Conservation (phyloP, 495 filamentous ascomycete species). For the Xylaria castorea region DNA sequence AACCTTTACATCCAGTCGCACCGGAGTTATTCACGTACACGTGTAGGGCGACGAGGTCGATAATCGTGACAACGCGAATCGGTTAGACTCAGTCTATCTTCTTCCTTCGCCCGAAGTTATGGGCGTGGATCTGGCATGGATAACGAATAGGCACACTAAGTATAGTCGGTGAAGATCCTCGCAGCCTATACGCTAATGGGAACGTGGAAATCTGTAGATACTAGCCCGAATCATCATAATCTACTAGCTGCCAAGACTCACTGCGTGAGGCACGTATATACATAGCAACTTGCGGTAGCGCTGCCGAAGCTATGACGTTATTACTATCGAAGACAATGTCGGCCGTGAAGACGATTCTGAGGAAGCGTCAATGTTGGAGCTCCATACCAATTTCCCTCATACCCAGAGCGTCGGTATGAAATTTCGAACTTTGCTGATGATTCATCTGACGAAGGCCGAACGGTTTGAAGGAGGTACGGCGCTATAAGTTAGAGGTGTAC, state of each 20-base stretch:
- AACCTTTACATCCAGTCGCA: background rate
- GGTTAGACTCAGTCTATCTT: background rate
- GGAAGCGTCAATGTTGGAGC: background rate
- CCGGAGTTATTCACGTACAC: conserved; percentile 12
- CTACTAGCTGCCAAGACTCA: background rate
- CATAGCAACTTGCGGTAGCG: background rate
- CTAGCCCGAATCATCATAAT: conserved; percentile 2
- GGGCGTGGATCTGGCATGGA: background rate
- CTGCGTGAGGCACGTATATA: background rate
- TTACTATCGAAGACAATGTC: background rate
- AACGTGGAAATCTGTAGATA: background rate
- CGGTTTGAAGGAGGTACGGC: background rate
- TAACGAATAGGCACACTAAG: background rate
- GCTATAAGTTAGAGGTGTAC: background rate
- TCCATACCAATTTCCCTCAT: background rate
- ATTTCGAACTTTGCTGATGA: background rate
- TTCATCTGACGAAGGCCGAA: background rate
- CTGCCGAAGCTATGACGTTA: background rate
- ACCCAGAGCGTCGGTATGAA: background rate
- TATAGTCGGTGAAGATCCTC: background rate
- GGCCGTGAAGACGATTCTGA: background rate
- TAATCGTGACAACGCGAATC: conserved; percentile 8
- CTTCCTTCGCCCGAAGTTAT: conserved; percentile 2
- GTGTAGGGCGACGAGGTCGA: background rate
- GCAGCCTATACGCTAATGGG: background rate